Base-by-base conservation (phyloP, 2,329 filamentous ascomycete genomes). In the Colletotrichum acutatum region DNA sequence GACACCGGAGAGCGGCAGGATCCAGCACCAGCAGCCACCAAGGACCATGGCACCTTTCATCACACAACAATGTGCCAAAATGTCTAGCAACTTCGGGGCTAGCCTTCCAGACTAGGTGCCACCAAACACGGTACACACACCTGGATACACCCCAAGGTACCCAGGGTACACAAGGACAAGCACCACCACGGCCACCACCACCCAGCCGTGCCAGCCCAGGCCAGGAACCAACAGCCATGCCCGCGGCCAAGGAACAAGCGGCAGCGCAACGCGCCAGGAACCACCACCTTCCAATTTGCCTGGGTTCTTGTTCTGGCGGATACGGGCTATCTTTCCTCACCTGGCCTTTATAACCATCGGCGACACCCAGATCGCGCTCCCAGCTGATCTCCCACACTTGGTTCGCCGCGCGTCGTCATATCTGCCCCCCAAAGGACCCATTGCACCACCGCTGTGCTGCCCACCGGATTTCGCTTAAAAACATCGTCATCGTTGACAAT, bases 221-320 rank as follows among this genome's bases (percentile, higher is more conserved):
- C 56, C 58, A 71, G 69, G 69, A 71, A 63, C 65, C 66, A 68
- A 52, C 68, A 58, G 65, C 65, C 64, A 58, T 62, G 56, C 28
- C 68, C 14, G 22, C 49, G 56, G 58, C 65, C 69, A 68, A 68
- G 68, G 64, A 49, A 68, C 26, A 63, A 26, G 19, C 63, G 59
- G 32, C n/a, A 26, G 24, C 26, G 59, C 24, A 19, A 30, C 24
- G 37, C 6, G 34, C 26, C 63, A 72, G 65, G 66, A 63, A 72
- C 67, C 54, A 66, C 66, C 74, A 54, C 75, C 74, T 63, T 49
- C 60, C 69, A 67, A 69, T 70, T 73, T 72, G 37, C 61, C 66
- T 61, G 42, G 11, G 9, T 9, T 49, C 42, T 49, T 9, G 19
- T 49, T 22, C 28, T 26, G 42, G 60, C 60, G 26, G 24, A 26